Evolutionary conservation across 495 filamentous ascomycete species (phyloP), one percentile per base, ranked within the genome.

Genomic region (Saxophila tyrrhenica): DNA sequence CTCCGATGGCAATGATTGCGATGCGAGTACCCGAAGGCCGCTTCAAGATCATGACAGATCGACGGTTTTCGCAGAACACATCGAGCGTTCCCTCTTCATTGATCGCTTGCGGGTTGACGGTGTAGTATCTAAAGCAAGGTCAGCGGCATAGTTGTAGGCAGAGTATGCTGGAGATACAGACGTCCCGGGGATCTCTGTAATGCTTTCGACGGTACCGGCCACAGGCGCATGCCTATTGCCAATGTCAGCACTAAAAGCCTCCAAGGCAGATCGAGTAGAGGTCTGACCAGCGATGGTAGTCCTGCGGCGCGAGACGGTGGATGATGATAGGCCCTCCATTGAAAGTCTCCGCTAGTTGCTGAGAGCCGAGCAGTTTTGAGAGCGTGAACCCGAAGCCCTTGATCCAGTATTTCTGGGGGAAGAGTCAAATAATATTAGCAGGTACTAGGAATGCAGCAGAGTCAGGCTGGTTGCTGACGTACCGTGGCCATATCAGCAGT

Each of bases 61-160:
- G 60, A 16, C 59, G 64, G 50, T 73, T 73, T 59, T 73, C 69
- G 52, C 70, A 73, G 54, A 73, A 73, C 17, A 73, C 70, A 48
- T 73, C 67, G 25, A 73, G 61, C 3, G 65, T 67, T 0, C 70
- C 70, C 2, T 65, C 49, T 55, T 72, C 67, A 45, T 70, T 72
- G 64, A 73, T 72, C 13, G 70, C 70, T 58, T 73, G 70, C 15
- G 74, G 74, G 58, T 74, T 72, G 25, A 75, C 71, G 16, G 69
- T 68, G 22, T 64, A 64, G 46, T 64, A 64, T 23, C 45, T 48
- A 21, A 15, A 11, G 42, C 8, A 21, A 8, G 9, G 9, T 10
- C 9, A 11, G 42, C 9, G 42, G 9, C 9, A 45, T 45, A 8
- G 42, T 8, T n/a, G 10, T 25, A 3, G 20, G 20, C 21, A 25